These are phyloP conservation scores for Nitzschia sp. DNA, from an alignment of 108 stramenopile species.

Conservation along the genomic window DNA sequence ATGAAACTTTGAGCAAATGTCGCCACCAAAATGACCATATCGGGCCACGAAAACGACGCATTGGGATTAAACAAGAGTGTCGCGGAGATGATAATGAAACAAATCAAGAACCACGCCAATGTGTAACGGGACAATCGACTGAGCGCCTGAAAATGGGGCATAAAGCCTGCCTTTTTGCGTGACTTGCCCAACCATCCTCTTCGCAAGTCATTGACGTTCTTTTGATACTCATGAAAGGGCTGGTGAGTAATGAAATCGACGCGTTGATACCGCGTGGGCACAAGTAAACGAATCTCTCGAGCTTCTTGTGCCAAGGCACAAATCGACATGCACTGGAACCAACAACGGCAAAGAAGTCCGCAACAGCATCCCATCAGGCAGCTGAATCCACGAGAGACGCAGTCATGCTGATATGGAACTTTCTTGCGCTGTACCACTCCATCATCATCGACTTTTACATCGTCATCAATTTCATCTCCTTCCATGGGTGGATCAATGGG, in stretches of 20 bases:
- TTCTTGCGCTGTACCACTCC: slow-evolving; percentile 45
- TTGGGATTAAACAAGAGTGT: slow-evolving; percentile 67
- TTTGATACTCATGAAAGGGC: slow-evolving; percentile 85
- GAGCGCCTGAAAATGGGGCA: slow-evolving; percentile 75
- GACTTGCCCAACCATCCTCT: slow-evolving; percentile 66
- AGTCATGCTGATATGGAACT: slow-evolving; percentile 63
- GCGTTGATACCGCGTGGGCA: slow-evolving; percentile 79
- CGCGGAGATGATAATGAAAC: slow-evolving; percentile 35
- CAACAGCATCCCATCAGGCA: slow-evolving; percentile 70
- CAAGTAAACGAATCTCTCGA: slow-evolving; percentile 71
- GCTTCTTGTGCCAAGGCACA: slow-evolving; percentile 90
- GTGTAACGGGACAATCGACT: slow-evolving; percentile 74
- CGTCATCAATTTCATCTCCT: slow-evolving; percentile 65
- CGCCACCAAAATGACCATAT: slow-evolving; percentile 68
- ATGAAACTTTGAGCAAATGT: slow-evolving; percentile 81
- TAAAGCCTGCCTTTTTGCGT: slow-evolving; percentile 46
- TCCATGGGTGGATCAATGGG: slow-evolving; percentile 71
- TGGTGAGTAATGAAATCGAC: slow-evolving; percentile 87
- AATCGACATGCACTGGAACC: slow-evolving; percentile 81
- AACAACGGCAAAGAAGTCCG: slow-evolving; percentile 73
- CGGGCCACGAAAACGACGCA: slow-evolving; percentile 73
- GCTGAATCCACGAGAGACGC: slow-evolving; percentile 58
- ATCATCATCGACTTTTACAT: slow-evolving; percentile 39
- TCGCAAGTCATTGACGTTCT: slow-evolving; percentile 73
- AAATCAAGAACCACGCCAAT: slow-evolving; percentile 47